Evolutionary conservation across 2,329 filamentous ascomycete genomes (phyloP), one percentile per base, ranked within the genome.

Genomic region (Endoconidiophora polonica): DNA sequence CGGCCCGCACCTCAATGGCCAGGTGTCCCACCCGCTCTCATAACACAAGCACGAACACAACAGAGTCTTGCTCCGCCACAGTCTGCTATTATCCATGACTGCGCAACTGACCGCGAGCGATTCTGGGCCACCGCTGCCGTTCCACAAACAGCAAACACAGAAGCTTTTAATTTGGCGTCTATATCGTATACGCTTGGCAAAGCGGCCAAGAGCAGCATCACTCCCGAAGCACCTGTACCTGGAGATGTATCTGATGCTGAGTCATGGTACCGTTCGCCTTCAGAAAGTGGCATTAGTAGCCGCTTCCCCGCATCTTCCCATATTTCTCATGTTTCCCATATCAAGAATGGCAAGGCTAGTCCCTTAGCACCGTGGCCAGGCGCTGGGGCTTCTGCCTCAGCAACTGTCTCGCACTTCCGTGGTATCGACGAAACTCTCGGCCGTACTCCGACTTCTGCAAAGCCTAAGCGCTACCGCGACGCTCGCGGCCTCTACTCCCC

Each of bases 71-170:
- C 26, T 3, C 38, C 38, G 44, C 44, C 44, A 10, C 33, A 20
- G 12, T 46, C 44, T 20, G 44, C 44, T 14, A 37, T 45, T 45
- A 33, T 33, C 26, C 12, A 10, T 3, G 26, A 33, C 12, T 9
- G 12, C 26, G 12, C 26, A 10, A 33, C 7, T 33, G 26, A 33
- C 7, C 26, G 26, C 12, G 50, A 52, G 40, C 44, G 33, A 14
- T 53, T 53, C 44, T 53, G 51, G 51, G 26, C 46, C 5, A 49
- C 47, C 3, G 47, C 47, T 7, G 24, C n/a, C n/a, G 44, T 53
- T 38, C 51, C 51, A n/a, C 51, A 53, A 47, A 53, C 51, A 4
- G 51, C 47, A 22, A 53, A 53, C 41, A 53, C 51, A 3, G 51
- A 53, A 16, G 51, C 51, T 16, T 53, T 53, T 10, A 50, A 54